Conservation (phyloP, 1,284 basidiomycete species). For the Cutaneotrichosporon cutaneum region DNA sequence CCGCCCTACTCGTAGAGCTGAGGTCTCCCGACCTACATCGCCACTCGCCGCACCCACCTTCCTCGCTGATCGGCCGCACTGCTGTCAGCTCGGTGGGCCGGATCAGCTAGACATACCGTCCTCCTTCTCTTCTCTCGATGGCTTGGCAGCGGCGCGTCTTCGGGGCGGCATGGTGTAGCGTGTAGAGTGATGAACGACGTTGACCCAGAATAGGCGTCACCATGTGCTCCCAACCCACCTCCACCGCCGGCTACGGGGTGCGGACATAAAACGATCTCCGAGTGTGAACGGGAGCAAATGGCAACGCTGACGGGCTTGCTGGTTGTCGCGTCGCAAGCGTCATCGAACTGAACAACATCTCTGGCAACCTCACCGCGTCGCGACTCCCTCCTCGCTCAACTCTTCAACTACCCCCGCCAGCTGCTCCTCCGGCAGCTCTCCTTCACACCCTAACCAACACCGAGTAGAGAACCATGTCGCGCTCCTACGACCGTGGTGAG, state of each 20-base stretch:
- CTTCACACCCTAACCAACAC: neutral
- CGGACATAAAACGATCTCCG: neutral
- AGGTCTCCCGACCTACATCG: neutral
- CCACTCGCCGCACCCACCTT: constrained; percentile 22
- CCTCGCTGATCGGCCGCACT: constrained; percentile 24
- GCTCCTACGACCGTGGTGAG: constrained; percentile 55
- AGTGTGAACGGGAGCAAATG: neutral
- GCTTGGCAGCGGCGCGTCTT: neutral
- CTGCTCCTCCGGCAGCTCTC: neutral
- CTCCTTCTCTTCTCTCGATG: neutral
- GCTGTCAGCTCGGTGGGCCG: constrained; percentile 1
- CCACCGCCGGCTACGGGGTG: neutral
- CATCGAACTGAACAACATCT: constrained; percentile 5
- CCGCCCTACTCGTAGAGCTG: neutral
- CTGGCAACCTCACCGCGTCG: neutral
- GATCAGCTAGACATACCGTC: constrained; percentile 9
- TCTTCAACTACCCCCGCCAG: neutral
- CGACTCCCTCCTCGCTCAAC: neutral
- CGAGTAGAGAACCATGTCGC: constrained; percentile 44
- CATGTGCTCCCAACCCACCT: neutral
- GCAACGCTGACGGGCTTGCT: constrained; percentile 1
- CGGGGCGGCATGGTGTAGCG: constrained; percentile 10
- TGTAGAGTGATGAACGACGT: no score
- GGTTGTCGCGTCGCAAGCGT: constrained; percentile 9
- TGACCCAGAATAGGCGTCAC: neutral